phyloP scores from a whole-genome alignment of 305 asterid species.

The Fraxinus baroniana region DNA sequence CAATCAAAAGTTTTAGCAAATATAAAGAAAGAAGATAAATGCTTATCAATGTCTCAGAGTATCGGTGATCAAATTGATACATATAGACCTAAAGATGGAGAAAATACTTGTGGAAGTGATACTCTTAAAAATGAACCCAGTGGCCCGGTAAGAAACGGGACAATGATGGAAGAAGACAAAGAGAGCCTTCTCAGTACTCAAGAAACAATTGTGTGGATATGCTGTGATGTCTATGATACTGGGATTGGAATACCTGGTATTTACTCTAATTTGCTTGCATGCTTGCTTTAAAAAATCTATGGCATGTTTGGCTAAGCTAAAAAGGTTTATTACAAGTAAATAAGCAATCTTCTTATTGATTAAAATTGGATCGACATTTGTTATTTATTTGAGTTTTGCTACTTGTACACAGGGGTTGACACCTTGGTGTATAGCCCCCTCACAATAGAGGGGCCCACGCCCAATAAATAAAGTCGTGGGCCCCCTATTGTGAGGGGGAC shows the following conservation, averaged over 20 bases:
- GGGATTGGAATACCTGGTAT: constrained; percentile 97
- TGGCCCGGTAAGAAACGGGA: constrained; percentile 25
- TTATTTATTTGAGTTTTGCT: neutral
- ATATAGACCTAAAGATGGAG: constrained; percentile 12
- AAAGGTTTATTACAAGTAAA: neutral
- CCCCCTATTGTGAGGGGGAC: neutral
- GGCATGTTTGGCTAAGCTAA: neutral
- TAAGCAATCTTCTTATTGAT: neutral
- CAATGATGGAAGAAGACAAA: constrained; percentile 35
- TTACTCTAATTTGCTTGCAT: neutral
- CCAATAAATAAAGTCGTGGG: neutral
- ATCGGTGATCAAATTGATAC: constrained; percentile 21
- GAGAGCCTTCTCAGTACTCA: constrained; percentile 27
- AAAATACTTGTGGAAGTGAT: constrained; percentile 26
- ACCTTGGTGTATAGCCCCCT: neutral
- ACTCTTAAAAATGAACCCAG: constrained; percentile 22
- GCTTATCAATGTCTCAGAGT: constrained; percentile 18
- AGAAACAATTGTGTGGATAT: constrained; percentile 73
- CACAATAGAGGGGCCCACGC: neutral
- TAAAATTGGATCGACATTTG: neutral
- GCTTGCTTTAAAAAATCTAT: neutral
- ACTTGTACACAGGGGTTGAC: neutral
- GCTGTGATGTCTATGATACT: constrained; percentile 83
- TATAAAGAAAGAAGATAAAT: constrained; percentile 23
- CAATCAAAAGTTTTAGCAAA: constrained; percentile 29